Evolutionary conservation across 2,329 filamentous ascomycete genomes (phyloP).

Genomic region (Neonectria coccinea): DNA sequence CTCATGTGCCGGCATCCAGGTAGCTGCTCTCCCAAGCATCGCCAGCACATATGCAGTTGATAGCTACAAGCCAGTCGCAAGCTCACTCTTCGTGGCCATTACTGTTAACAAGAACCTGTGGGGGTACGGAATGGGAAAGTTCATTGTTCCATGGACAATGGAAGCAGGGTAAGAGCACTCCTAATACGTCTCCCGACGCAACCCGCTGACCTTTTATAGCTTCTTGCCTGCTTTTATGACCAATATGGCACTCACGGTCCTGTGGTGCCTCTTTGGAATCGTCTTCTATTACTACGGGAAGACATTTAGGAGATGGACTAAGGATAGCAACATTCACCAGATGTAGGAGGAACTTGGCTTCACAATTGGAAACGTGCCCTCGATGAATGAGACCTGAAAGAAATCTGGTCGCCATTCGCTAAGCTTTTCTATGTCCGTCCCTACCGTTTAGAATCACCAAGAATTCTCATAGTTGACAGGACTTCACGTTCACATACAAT

Average conservation of each 20-base stretch:
- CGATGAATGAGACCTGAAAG: neutral
- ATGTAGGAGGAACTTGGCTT: neutral
- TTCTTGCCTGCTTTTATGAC: constrained; percentile 17
- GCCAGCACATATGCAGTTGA: constrained; percentile 71
- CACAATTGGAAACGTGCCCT: neutral
- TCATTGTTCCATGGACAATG: constrained; percentile 25
- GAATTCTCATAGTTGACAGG: neutral
- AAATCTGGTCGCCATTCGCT: neutral
- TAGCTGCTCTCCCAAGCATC: constrained; percentile 67
- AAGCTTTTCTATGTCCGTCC: neutral
- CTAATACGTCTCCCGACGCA: neutral
- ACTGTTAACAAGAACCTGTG: constrained; percentile 31
- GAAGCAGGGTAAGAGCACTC: constrained; percentile 8
- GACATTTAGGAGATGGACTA: constrained; percentile 25
- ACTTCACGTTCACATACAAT: neutral
- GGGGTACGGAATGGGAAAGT: constrained; percentile 29
- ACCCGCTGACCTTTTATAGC: neutral
- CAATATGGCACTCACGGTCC: constrained; percentile 23
- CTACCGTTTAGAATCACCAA: neutral
- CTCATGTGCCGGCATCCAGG: constrained; percentile 48
- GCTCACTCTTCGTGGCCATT: constrained; percentile 44
- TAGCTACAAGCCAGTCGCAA: constrained; percentile 72
- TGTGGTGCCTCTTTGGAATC: constrained; percentile 15
- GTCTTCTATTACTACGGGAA: constrained; percentile 28
- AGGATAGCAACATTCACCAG: constrained; percentile 21